Base-by-base conservation (phyloP, 2,329 filamentous ascomycete species). In the Ambrosiella beaveri region DNA sequence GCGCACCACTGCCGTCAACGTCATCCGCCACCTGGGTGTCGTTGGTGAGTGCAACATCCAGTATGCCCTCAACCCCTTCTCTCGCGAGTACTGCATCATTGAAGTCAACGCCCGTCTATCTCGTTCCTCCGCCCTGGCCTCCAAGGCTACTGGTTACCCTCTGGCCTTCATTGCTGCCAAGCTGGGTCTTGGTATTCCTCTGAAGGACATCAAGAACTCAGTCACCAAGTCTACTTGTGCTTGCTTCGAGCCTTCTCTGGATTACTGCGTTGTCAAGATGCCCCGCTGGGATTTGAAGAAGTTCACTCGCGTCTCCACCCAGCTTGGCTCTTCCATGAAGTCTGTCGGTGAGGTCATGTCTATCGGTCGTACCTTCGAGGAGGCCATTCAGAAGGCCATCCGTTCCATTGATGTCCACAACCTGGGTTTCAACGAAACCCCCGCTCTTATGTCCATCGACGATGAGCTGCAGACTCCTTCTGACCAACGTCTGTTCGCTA, bases 11-110 rank as follows among this genome's bases (percentile, higher is more conserved):
- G 93, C 93, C 45, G 87, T 97, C 67, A 95, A 96, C 66, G 90
- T 97, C 67, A 95, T 98, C 67, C 85, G 93, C 59, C 93, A 98
- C 70, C 81, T 98, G 27, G 93, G 93, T 54, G 93, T 98, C 59
- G 90, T 98, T 54, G 93, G 93, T 69, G 93, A 98, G 73, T 98
- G 93, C 74, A 98, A 98, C 72, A 96, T 98, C 62, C 93, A 98
- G 70, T 98, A 97, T 67, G 93, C 93, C 3, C 75, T 98, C 57
- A 96, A 98, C 73, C 93, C 93, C 2, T 88, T 90, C 70, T 96
- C 90, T 0, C 84, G 80, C 68, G 93, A 98, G 68, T 98, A 96
- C 75, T 96, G 93, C 76, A 96, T 98, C 64, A 98, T 98, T 67
- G 93, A 98, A 71, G 93, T 98, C 74, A 98, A 98, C 67, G 93